Conservation (phyloP, 2,329 filamentous ascomycete species). For the Periconia sp. region DNA sequence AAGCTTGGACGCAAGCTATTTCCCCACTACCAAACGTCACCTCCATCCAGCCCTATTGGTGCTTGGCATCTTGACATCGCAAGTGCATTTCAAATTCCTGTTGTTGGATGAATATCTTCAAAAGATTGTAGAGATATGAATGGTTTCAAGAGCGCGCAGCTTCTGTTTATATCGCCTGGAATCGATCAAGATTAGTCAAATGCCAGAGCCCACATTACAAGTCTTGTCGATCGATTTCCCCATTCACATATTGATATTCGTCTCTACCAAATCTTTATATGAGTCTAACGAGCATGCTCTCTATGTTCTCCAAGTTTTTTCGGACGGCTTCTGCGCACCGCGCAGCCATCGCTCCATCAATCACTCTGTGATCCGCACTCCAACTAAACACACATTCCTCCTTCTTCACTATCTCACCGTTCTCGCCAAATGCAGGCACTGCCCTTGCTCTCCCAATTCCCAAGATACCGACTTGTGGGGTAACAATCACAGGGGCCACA, state of each 20-base stretch:
- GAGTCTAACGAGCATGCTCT: slow-evolving; percentile 82
- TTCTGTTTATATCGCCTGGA: too few relatives aligned
- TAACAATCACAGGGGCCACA: slow-evolving; percentile 86
- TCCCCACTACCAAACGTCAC: background rate
- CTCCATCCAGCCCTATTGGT: background rate
- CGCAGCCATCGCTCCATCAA: slow-evolving; percentile 94
- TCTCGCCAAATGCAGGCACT: slow-evolving; percentile 72
- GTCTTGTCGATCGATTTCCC: background rate
- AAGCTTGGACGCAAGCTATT: background rate
- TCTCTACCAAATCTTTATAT: slow-evolving; percentile 48
- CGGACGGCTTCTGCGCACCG: slow-evolving; percentile 82
- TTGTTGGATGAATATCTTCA: too few relatives aligned
- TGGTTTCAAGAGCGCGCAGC: too few relatives aligned
- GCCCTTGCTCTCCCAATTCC: slow-evolving; percentile 80
- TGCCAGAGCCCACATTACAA: too few relatives aligned
- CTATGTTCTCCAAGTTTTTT: slow-evolving; percentile 78
- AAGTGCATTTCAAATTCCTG: background rate
- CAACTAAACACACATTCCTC: slow-evolving; percentile 91
- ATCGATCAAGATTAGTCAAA: too few relatives aligned
- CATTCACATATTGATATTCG: too few relatives aligned
- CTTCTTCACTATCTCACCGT: slow-evolving; percentile 65
- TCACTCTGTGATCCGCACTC: slow-evolving; percentile 91
- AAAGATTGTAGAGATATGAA: too few relatives aligned
- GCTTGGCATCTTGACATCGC: background rate
- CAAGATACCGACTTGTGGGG: slow-evolving; percentile 87